A percentile compares a stretch with the other conserved stretches of the same genome.
Evolutionary conservation across 306 rosid genomes (phyloP).

Genomic region (Macrotyloma uniflorum): DNA sequence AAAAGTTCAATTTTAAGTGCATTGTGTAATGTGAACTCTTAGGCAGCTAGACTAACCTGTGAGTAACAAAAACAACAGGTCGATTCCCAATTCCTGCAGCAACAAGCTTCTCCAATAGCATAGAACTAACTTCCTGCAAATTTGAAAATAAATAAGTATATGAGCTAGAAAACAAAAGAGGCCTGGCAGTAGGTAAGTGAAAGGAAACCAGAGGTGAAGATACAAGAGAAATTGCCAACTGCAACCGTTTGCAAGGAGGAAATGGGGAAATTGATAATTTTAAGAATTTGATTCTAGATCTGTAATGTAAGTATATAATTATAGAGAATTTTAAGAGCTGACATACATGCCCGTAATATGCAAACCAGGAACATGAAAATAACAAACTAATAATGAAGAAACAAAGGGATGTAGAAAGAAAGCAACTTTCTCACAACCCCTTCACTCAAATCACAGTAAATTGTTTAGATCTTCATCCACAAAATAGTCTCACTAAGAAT

Average conservation of each 20-base stretch:
- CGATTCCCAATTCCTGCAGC: conserved; percentile 94
- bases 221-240: conserved; percentile 14
- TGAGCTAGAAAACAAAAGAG: conserved; percentile 30
- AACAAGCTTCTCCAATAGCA: conserved; percentile 88
- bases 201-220: conserved; percentile 17
- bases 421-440: conserved; percentile 16
- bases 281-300: neutral
- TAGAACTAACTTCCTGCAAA: conserved; percentile 92
- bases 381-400: conserved; percentile 16
- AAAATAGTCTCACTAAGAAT: neutral
- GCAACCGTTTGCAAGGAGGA: neutral
- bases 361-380: conserved; percentile 14
- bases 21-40: neutral
- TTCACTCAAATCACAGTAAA: conserved; percentile 6
- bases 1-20: neutral
- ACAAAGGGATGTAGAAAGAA: conserved; percentile 13
- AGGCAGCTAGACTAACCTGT: conserved; percentile 62
- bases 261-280: neutral
- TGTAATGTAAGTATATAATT: neutral
- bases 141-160: conserved; percentile 39
- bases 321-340: conserved; percentile 12
- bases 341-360: conserved; percentile 22
- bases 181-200: conserved; percentile 17
- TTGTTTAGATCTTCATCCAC: conserved; percentile 5
- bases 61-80: conserved; percentile 93